Base-by-base conservation (phyloP, 768 basidiomycete genomes). In the Trametes meyenii region DNA sequence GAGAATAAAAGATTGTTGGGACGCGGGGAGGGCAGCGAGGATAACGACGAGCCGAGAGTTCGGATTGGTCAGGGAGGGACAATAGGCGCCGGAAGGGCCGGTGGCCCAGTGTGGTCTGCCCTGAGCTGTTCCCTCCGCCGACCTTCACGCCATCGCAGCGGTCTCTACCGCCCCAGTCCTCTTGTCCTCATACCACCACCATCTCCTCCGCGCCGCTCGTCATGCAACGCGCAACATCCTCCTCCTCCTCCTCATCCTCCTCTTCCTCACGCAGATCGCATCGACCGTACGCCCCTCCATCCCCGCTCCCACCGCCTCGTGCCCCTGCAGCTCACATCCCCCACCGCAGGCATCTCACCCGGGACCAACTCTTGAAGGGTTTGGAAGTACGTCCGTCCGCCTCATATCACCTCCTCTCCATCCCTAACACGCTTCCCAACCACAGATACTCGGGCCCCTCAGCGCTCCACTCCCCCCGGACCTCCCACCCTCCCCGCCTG, bases 401-500 rank as follows among this genome's bases (percentile, higher is more conserved):
- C 59, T 21, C 46, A 53, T 40, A 13, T 50, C 23, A 38, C 48
- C 55, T 17, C 23, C 58, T 50, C 72, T 13, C 71, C 60, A 73
- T 67, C 57, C 35, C 36, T 39, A 26, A 29, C 45, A 19, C 43
- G 54, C 52, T 19, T n/a, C 0, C 33, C 17, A 7, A 11, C 43
- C 56, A 24, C 68, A 82, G 81, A 77, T 79, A 70, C 67, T 79
- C 63, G 75, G 79, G 55, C 64, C 74, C 38, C 72, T 77, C 61
- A 69, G 72, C 38, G 60, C 72, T n/a, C 76, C 75, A 48, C 78
- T 81, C 53, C 78, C 81, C 58, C 74, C 78, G 63, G 73, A 77
- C 55, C 68, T 81, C 50, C 80, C 79, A 49, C 76, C 77, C 61
- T 78, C 81, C 69, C 77, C 82, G 58, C 78, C 80, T 26, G 71